A percentile compares a stretch with the other conserved stretches of the same genome.
Evolutionary conservation across 2,329 filamentous ascomycete species (phyloP).

Genomic region (Immersiporthe knoxdaviesiana): DNA sequence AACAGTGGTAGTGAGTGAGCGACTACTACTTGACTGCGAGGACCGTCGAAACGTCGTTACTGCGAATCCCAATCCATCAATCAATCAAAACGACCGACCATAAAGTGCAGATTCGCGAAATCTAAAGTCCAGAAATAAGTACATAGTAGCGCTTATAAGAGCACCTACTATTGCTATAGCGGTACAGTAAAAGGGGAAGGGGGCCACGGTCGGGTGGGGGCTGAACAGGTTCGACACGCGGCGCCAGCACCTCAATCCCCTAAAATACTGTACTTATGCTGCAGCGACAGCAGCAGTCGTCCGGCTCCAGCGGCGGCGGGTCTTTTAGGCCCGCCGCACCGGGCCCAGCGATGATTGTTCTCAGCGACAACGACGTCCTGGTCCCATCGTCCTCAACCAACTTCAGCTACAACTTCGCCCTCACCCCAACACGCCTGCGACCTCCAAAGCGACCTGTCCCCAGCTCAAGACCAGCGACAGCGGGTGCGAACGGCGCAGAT

Average conservation of each 20-base stretch:
- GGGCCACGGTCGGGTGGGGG: background rate
- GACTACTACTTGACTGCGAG: background rate
- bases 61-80: too few relatives aligned
- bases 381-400: constrained; percentile 24
- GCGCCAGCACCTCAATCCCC: background rate
- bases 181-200: background rate
- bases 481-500: constrained; percentile 6
- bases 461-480: constrained; percentile 37
- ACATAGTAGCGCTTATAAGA: background rate
- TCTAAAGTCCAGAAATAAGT: background rate
- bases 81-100: background rate
- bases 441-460: constrained; percentile 39
- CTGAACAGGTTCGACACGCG: background rate
- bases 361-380: constrained; percentile 27
- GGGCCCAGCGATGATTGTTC: background rate
- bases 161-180: background rate
- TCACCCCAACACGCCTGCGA: constrained; percentile 27
- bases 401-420: constrained; percentile 30
- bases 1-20: background rate
- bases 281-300: background rate
- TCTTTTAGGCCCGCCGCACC: background rate
- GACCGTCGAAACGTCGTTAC: background rate
- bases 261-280: too few relatives aligned
- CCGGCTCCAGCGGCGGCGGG: background rate
- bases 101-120: background rate